Percentiles rank a stretch among this genome's conserved stretches.
Conservation (phyloP, 164 flowering plant species). For the Magnolia sinica region DNA sequence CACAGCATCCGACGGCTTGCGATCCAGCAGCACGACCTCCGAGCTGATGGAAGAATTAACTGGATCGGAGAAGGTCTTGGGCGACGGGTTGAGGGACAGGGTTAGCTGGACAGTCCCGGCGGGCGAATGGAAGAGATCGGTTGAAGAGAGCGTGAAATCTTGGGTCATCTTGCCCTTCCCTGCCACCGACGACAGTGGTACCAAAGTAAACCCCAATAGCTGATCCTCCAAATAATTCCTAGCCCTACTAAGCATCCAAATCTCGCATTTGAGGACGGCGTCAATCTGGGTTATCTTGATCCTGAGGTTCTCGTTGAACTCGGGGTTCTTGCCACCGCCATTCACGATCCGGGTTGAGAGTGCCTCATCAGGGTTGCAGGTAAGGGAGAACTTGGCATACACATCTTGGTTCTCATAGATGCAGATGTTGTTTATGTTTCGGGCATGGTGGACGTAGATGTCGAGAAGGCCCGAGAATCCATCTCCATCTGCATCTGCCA, state of each 20-base stretch:
- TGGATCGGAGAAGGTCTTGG: slow-evolving; percentile 18
- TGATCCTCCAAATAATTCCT: slow-evolving; percentile 82
- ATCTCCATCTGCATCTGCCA: slow-evolving; percentile 28
- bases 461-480: slow-evolving; percentile 60
- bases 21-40: slow-evolving; percentile 58
- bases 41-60: slow-evolving; percentile 56
- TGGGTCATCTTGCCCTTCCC: slow-evolving; percentile 59
- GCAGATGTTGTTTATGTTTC: slow-evolving; percentile 91
- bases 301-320: slow-evolving; percentile 58
- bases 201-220: slow-evolving; percentile 75
- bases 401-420: slow-evolving; percentile 95
- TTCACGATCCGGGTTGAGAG: slow-evolving; percentile 53
- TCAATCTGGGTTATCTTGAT: slow-evolving; percentile 52
- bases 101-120: slow-evolving; percentile 70
- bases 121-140: slow-evolving; percentile 77
- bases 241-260: slow-evolving; percentile 92
- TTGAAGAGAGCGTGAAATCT: slow-evolving; percentile 75
- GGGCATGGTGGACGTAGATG: slow-evolving; percentile 77
- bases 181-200: slow-evolving; percentile 57
- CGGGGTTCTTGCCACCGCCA: slow-evolving; percentile 89
- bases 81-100: slow-evolving; percentile 32
- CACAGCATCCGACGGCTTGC: slow-evolving; percentile 35
- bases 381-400: slow-evolving; percentile 88
- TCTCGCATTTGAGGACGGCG: slow-evolving; percentile 81
- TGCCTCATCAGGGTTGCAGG: slow-evolving; percentile 68